phyloP scores from a whole-genome alignment of 805 yeast species.

The Ogataea zsoltii region DNA sequence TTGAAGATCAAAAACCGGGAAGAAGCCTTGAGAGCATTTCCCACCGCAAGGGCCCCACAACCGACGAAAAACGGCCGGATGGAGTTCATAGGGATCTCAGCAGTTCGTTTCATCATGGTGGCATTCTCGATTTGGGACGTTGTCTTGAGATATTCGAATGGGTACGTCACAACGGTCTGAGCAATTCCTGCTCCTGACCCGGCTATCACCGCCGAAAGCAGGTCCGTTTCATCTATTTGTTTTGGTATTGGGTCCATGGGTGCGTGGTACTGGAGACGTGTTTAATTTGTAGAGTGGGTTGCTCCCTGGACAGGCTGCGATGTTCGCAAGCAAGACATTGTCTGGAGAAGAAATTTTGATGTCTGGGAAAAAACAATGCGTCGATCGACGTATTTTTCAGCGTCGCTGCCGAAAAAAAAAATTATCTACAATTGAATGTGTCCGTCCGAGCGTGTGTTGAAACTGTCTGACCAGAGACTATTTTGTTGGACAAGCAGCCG shows the following conservation, averaged over 20 bases:
- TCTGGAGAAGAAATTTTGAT: not conserved
- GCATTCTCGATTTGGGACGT: constrained; percentile 57
- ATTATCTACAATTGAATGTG: not conserved
- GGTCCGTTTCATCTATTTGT: constrained; percentile 36
- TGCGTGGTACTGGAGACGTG: not conserved
- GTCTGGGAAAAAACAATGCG: not conserved
- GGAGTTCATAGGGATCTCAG: constrained; percentile 35
- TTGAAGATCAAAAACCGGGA: constrained; percentile 76
- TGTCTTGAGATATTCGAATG: constrained; percentile 70
- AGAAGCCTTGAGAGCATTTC: constrained; percentile 70
- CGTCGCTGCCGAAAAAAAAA: constrained; percentile 1
- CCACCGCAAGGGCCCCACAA: constrained; percentile 71
- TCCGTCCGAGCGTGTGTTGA: no score
- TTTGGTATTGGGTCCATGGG: constrained; percentile 13
- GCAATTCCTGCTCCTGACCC: constrained; percentile 65
- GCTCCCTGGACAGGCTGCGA: no score
- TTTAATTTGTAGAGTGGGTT: no score
- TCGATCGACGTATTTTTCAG: constrained; percentile 8
- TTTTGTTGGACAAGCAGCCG: not conserved
- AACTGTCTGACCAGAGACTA: no score
- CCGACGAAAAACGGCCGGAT: constrained; percentile 50
- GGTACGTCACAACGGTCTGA: constrained; percentile 65
- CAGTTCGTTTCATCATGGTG: constrained; percentile 33
- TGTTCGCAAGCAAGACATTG: not conserved
- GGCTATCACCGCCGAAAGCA: constrained; percentile 58